Conservation (phyloP, 768 basidiomycete genomes). For the Pleurotus giganteus region DNA sequence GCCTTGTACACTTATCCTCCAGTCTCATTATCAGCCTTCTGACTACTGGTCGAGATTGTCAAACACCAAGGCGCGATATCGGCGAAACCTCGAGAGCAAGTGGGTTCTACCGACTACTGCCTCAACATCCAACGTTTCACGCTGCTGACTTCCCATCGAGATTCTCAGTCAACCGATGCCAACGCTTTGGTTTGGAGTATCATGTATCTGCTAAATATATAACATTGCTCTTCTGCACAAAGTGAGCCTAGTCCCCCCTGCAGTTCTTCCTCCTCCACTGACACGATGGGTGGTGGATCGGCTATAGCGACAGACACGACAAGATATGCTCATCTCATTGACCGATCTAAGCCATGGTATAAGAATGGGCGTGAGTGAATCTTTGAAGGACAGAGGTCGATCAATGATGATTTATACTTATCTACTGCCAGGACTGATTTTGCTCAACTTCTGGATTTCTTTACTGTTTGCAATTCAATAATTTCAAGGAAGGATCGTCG, state of each 20-base stretch:
- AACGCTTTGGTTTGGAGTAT: too few relatives aligned
- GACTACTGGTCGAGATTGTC: neutral
- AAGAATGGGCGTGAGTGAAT: slow-evolving; percentile 50
- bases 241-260: slow-evolving; percentile 21
- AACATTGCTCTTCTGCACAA: slow-evolving; percentile 47
- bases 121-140: too few relatives aligned
- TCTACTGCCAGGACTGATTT: slow-evolving; percentile 36
- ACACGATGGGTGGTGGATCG: slow-evolving; percentile 46
- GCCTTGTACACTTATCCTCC: neutral
- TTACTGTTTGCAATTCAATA: slow-evolving; percentile 39
- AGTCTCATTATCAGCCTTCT: neutral
- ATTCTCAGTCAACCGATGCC: neutral
- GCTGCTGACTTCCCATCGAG: too few relatives aligned
- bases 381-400: too few relatives aligned
- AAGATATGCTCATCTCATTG: slow-evolving; percentile 45
- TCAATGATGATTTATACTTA: neutral
- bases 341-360: slow-evolving; percentile 53
- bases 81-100: slow-evolving; percentile 3
- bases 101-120: slow-evolving; percentile 4
- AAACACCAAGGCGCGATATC: slow-evolving; percentile 5
- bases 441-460: slow-evolving; percentile 54
- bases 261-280: neutral
- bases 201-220: slow-evolving; percentile 3
- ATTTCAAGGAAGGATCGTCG: neutral
- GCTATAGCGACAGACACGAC: slow-evolving; percentile 27